phyloP scores from a whole-genome alignment of 352 stramenopile genomes.

The Phytophthora europaea region DNA sequence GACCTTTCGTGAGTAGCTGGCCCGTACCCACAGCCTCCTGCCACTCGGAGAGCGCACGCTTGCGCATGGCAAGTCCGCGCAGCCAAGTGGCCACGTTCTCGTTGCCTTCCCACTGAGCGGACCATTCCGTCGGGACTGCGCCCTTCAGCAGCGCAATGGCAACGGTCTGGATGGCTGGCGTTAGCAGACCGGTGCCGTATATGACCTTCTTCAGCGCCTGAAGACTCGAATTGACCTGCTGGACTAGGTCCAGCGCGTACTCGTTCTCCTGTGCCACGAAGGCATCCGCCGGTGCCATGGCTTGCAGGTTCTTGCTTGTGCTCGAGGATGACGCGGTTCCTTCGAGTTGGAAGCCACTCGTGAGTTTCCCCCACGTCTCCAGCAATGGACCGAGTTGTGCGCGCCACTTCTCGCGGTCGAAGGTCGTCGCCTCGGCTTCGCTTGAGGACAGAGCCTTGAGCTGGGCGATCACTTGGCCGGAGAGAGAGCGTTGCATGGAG shows the following conservation, averaged over 20 bases:
- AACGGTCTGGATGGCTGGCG: conserved; percentile 87
- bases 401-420: conserved; percentile 94
- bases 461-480: conserved; percentile 84
- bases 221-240: conserved; percentile 79
- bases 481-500: conserved; percentile 93
- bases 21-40: conserved; percentile 65
- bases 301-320: conserved; percentile 47
- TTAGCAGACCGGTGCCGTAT: conserved; percentile 92
- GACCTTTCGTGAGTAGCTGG: conserved; percentile 73
- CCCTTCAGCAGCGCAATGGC: conserved; percentile 81
- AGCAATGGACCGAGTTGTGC: conserved; percentile 91
- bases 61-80: conserved; percentile 78
- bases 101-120: conserved; percentile 83
- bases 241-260: conserved; percentile 75
- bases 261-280: conserved; percentile 94
- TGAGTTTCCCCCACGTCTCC: conserved; percentile 91
- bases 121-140: conserved; percentile 84
- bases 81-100: conserved; percentile 85
- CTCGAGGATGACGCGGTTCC: conserved; percentile 20
- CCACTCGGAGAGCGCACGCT: conserved; percentile 89
- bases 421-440: conserved; percentile 69
- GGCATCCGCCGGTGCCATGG: conserved; percentile 82
- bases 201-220: conserved; percentile 91
- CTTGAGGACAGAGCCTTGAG: conserved; percentile 87
- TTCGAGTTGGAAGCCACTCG: conserved; percentile 67